Conservation (phyloP, 1,139 yeast species). For the Lodderomyces metapsilosis region DNA sequence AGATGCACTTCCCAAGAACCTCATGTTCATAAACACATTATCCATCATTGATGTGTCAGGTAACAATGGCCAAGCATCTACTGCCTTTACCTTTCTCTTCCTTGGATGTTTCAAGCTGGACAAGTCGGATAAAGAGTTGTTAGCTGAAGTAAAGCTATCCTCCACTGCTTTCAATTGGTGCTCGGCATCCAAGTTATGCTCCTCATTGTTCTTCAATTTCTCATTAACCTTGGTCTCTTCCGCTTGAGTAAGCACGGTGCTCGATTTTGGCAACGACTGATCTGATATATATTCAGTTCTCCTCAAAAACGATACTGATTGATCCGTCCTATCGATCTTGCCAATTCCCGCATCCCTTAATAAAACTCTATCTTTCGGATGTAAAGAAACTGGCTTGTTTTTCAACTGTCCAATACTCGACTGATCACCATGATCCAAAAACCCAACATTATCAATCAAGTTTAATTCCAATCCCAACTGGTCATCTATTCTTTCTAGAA, state of each 20-base stretch:
- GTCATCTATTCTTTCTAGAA: slow-evolving; percentile 69
- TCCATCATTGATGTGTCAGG: slow-evolving; percentile 93
- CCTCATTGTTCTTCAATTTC: slow-evolving; percentile 15
- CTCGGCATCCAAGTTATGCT: slow-evolving; percentile 53
- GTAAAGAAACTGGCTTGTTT: slow-evolving; percentile 44
- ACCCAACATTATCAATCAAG: slow-evolving; percentile 63
- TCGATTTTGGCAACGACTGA: slow-evolving; percentile 24
- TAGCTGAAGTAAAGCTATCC: slow-evolving; percentile 65
- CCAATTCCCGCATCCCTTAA: slow-evolving; percentile 74
- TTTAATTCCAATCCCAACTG: slow-evolving; percentile 78
- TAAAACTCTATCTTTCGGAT: slow-evolving; percentile 73
- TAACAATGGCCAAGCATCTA: slow-evolving; percentile 72
- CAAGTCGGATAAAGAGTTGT: slow-evolving; percentile 43
- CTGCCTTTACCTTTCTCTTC: slow-evolving; percentile 71
- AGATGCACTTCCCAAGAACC: slow-evolving; percentile 80
- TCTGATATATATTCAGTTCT: slow-evolving; percentile 88
- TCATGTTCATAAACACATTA: slow-evolving; percentile 66
- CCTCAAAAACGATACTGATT: slow-evolving; percentile 79
- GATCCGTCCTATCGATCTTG: slow-evolving; percentile 49
- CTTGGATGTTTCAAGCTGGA: slow-evolving; percentile 69
- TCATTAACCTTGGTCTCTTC: slow-evolving; percentile 17
- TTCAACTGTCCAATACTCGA: slow-evolving; percentile 11
- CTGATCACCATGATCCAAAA: slow-evolving; percentile 48
- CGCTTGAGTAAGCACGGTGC: slow-evolving; percentile 12
- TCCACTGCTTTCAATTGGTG: slow-evolving; percentile 70